phyloP scores from a whole-genome alignment of 2,329 filamentous ascomycete species.

The Mollisia scopiformis region DNA sequence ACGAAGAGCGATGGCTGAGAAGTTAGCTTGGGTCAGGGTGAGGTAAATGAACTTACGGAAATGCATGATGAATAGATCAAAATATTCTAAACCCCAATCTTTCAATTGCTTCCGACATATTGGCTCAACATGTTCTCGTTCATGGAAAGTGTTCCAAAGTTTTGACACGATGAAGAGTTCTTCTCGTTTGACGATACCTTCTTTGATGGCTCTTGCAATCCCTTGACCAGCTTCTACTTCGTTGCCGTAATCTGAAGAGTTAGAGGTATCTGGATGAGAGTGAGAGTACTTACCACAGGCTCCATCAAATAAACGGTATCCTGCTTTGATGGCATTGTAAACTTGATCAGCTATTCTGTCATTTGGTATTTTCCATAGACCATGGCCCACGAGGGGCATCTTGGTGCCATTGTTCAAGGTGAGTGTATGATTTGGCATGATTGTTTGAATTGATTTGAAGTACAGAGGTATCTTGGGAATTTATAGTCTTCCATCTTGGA shows the following conservation, averaged over 20 bases:
- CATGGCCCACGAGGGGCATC: conserved; percentile 63
- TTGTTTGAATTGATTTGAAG: too few species aligned
- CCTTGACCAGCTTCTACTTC: conserved; percentile 77
- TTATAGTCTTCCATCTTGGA: not conserved
- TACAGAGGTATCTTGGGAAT: not conserved
- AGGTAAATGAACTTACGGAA: conserved; percentile 54
- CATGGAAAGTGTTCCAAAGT: conserved; percentile 90
- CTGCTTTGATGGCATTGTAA: conserved; percentile 63
- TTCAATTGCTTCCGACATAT: conserved; percentile 75
- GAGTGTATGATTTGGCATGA: conserved; percentile 34
- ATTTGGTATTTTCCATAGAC: conserved; percentile 70
- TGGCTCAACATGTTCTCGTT: conserved; percentile 72
- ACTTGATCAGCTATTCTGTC: conserved; percentile 63
- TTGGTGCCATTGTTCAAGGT: conserved; percentile 48
- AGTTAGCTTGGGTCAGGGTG: conserved; percentile 9
- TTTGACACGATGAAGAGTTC: conserved; percentile 92
- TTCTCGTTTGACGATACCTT: conserved; percentile 77
- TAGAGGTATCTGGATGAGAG: conserved; percentile 7
- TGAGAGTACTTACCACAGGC: conserved; percentile 65
- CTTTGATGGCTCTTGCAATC: conserved; percentile 75
- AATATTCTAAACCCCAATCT: conserved; percentile 84
- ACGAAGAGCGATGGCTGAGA: conserved; percentile 79
- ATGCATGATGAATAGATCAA: conserved; percentile 86
- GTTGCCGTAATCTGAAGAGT: conserved; percentile 72
- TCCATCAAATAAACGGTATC: conserved; percentile 61